Base-by-base conservation (phyloP, 257 asterid genomes). In the Solanum medicagineum region DNA sequence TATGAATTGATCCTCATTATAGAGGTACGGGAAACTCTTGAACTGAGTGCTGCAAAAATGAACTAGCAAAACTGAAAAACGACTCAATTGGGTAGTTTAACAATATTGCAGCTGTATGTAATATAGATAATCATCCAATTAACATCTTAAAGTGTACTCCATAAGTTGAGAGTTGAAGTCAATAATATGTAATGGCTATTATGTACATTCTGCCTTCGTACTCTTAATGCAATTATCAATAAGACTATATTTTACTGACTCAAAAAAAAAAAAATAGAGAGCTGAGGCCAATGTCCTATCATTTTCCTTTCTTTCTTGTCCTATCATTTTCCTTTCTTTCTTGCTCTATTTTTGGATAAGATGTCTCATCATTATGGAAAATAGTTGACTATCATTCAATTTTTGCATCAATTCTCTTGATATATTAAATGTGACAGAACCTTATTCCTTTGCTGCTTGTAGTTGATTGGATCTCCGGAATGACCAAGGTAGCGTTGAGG, bases 381-480 rank as follows among this genome's bases (percentile, higher is more conserved):
- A 77, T 15, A 77, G 10, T 26, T 55, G 44, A 53, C 45, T 77
- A 77, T 53, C 47, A 77, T 77, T 75, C 47, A 77, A 51, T 26
- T 77, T 26, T 77, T 77, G 83, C 65, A 51, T 6, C 26, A 77
- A 75, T 49, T 75, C 59, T 51, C 81, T 54, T 22, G 81, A 49
- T 22, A 7, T 75, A 47, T 26, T 45, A 62, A 82, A 44, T 22
- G 19, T 63, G 51, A 75, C 73, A 85, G 68, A 85, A 95, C 98
- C 98, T 97, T 91, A 95, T 94, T 81, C 99, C 99, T 73, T 97
- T 97, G 91, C 98, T 95, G 88, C 98, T 95, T 77, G 98, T 97
- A 24, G 99, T 97, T 87, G 99, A 94, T 87, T 97, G 99, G 87
- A 97, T 88, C 92, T 94, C 98, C 3, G 99, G 99, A 86, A 97